Base-by-base conservation (phyloP, 257 asterid genomes). In the Petrea volubilis region DNA sequence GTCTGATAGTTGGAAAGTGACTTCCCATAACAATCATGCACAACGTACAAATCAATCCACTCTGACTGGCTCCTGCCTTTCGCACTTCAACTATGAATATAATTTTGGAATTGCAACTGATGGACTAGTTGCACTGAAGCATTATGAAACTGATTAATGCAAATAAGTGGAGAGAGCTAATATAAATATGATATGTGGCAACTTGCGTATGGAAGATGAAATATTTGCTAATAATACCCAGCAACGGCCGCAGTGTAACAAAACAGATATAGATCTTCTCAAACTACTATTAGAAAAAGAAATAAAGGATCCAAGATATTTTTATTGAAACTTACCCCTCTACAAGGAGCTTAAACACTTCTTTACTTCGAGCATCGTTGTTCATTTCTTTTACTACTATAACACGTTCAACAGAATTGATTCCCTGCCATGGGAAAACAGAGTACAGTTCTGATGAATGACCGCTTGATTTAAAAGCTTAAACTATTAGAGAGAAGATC, bases 361-460 rank as follows among this genome's bases (percentile, higher is more conserved):
- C 67, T 56, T 52, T 74, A 49, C 74, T 52, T 62, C 76, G 73
- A 36, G 81, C 65, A 23, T 70, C 64, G 6, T 81, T 80, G 53
- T 81, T 89, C n/a, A n/a, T n/a, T n/a, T n/a, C n/a, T 77, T 88
- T 87, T 41, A 70, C 27, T 61, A 93, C 85, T 64, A 93, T 88
- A 61, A 84, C 96, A 50, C 97, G 96, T 70, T 89, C 96, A 72
- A 91, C 90, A 18, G 94, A 73, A 53, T 59, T 71, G 67, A 94
- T 87, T 68, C 98, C 98, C 98, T 94, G 88, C 49, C 75, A 75
- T 14, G 52, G 60, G 68, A 14, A 29, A 63, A 53, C 24, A 17
- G 38, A 44, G 27, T 40, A 25, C 17, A 75, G n/a, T n/a, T n/a
- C n/a, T n/a, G n/a, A n/a, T n/a, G n/a, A n/a, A n/a, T n/a, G n/a